Conservation (phyloP, 306 rosid species). For the Elaeagnus macrophylla region DNA sequence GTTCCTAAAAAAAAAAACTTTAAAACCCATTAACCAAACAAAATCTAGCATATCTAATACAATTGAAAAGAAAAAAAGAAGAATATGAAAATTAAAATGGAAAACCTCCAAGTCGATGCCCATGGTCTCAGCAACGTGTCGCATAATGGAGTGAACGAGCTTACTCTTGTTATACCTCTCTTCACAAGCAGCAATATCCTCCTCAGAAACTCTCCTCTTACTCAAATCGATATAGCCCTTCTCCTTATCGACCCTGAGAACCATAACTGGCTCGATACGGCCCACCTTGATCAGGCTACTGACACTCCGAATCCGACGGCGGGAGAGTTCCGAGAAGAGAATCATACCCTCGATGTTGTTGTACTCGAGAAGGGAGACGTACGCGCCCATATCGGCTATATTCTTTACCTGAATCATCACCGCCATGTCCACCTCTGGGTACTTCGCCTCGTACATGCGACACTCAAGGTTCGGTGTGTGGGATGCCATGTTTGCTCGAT, state of each 20-base stretch:
- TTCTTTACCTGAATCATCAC: constrained; percentile 96
- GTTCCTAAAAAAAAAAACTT: too few relatives aligned
- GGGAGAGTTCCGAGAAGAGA: constrained; percentile 91
- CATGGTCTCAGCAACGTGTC: constrained; percentile 85
- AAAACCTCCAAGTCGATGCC: constrained; percentile 70
- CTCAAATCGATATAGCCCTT: constrained; percentile 96
- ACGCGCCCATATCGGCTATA: constrained; percentile 98
- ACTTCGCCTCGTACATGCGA: constrained; percentile 85
- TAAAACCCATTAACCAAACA: too few relatives aligned
- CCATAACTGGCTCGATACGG: constrained; percentile 94
- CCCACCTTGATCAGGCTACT: constrained; percentile 86
- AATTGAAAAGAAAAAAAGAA: neutral
- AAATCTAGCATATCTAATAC: neutral
- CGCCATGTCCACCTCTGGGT: constrained; percentile 97
- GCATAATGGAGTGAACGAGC: constrained; percentile 95
- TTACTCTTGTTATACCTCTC: constrained; percentile 97
- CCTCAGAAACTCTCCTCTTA: constrained; percentile 89
- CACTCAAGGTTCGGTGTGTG: constrained; percentile 66
- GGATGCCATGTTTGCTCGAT: constrained; percentile 27
- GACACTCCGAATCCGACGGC: constrained; percentile 91
- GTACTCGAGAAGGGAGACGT: constrained; percentile 91
- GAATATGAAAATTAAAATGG: neutral
- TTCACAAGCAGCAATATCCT: constrained; percentile 77
- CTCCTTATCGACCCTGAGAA: constrained; percentile 85
- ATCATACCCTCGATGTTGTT: constrained; percentile 98